phyloP scores from a whole-genome alignment of 164 flowering plant genomes.

The Pachysandra terminalis region DNA sequence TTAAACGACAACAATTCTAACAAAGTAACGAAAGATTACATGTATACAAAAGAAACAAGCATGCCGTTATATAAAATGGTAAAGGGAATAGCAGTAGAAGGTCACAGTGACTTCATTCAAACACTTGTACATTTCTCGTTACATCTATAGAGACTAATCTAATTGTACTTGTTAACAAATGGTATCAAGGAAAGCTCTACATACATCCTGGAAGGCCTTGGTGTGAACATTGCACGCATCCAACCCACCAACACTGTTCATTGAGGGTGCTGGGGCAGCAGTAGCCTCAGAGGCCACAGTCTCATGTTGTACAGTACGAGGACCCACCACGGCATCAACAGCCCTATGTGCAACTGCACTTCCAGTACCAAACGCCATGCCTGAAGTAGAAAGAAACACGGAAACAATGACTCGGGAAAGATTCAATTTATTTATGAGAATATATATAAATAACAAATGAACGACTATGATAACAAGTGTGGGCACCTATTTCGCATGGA shows the following conservation, averaged over 20 bases:
- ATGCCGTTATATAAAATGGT: no score
- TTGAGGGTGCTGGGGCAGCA: slow-evolving; percentile 41
- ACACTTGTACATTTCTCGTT: no score
- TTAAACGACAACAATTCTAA: no score
- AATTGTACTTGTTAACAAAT: neutral
- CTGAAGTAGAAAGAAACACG: slow-evolving; percentile 27
- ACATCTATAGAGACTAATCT: no score
- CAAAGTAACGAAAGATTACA: no score
- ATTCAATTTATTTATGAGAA: neutral
- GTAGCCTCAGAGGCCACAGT: slow-evolving; percentile 49
- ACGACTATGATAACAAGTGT: neutral
- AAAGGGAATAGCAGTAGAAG: no score
- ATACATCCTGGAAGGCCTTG: slow-evolving; percentile 74
- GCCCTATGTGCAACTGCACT: slow-evolving; percentile 94
- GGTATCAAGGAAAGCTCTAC: slow-evolving; percentile 3
- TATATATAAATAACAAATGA: no score
- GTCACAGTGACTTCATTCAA: no score
- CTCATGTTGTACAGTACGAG: slow-evolving; percentile 82
- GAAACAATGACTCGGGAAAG: neutral
- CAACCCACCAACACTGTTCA: slow-evolving; percentile 30
- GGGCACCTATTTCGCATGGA: neutral
- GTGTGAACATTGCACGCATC: slow-evolving; percentile 56
- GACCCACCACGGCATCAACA: slow-evolving; percentile 84
- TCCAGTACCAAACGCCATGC: slow-evolving; percentile 93
- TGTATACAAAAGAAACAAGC: no score